Evolutionary conservation across 2,329 filamentous ascomycete genomes (phyloP).

Genomic region (Fusarium vanettenii): DNA sequence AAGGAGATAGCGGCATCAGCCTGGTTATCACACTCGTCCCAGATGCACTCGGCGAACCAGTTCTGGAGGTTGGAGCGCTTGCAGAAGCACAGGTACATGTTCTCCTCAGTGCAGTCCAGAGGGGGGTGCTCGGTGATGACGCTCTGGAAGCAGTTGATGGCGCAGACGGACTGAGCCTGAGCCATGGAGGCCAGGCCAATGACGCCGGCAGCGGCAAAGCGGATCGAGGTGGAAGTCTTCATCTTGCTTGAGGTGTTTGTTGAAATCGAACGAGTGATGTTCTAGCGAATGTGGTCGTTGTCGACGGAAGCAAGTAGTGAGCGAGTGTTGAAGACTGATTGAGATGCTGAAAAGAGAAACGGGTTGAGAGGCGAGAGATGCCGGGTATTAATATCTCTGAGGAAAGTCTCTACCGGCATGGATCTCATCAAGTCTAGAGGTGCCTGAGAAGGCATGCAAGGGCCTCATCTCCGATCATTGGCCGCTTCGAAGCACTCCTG

Average conservation of each 20-base stretch:
- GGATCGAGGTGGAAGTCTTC: neutral
- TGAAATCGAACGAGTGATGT: neutral
- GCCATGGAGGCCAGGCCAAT: neutral
- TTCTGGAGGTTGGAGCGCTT: conserved; percentile 34
- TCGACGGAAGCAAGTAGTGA: neutral
- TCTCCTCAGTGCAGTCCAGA: conserved; percentile 41
- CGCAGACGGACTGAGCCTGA: neutral
- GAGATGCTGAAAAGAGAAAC: neutral
- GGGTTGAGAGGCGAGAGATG: neutral
- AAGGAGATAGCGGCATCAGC: neutral
- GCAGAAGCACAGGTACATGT: conserved; percentile 47
- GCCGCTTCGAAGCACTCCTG: neutral
- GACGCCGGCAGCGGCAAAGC: neutral
- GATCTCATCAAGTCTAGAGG: neutral
- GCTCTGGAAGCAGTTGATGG: conserved; percentile 39
- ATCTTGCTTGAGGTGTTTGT: neutral
- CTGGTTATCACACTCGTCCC: conserved; percentile 26
- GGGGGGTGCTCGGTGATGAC: conserved; percentile 44
- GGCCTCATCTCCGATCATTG: neutral
- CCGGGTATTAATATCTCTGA: neutral
- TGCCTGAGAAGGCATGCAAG: neutral
- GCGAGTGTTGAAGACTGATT: neutral
- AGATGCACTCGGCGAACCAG: conserved; percentile 39
- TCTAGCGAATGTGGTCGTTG: neutral
- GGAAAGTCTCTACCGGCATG: neutral